phyloP scores from a whole-genome alignment of 208 protist species.

The Naegleria fowleri region DNA sequence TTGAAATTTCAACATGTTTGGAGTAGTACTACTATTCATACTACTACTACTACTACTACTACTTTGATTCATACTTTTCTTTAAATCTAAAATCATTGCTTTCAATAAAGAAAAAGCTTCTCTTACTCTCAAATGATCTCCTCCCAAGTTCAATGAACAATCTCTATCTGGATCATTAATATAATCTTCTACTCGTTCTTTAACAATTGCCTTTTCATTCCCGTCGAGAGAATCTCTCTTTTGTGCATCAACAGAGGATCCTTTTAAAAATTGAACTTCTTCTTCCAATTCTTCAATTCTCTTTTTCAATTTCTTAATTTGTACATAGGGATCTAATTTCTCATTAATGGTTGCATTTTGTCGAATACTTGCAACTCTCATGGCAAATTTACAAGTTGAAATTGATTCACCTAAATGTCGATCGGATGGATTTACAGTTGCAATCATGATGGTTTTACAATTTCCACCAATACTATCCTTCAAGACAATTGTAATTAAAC shows the following conservation, averaged over 20 bases:
- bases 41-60: no score
- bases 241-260: neutral
- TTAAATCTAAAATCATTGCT: neutral
- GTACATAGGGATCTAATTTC: conserved; percentile 73
- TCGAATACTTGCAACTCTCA: conserved; percentile 54
- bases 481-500: conserved; percentile 80
- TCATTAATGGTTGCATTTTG: conserved; percentile 59
- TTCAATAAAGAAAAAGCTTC: neutral
- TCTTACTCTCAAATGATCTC: conserved; percentile 12
- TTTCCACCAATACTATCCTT: conserved; percentile 79
- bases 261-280: conserved; percentile 64
- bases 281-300: conserved; percentile 75
- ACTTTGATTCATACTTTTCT: neutral
- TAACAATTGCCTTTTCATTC: conserved; percentile 14
- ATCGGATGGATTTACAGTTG: conserved; percentile 68
- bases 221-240: neutral
- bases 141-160: neutral
- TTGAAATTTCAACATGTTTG: no score
- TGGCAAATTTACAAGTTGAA: conserved; percentile 60
- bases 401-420: conserved; percentile 68
- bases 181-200: conserved; percentile 4
- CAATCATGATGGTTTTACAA: conserved; percentile 83
- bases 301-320: conserved; percentile 74
- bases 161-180: neutral
- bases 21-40: no score